phyloP scores from a whole-genome alignment of 805 yeast species.

The Cyberlindnera bimundalis region DNA sequence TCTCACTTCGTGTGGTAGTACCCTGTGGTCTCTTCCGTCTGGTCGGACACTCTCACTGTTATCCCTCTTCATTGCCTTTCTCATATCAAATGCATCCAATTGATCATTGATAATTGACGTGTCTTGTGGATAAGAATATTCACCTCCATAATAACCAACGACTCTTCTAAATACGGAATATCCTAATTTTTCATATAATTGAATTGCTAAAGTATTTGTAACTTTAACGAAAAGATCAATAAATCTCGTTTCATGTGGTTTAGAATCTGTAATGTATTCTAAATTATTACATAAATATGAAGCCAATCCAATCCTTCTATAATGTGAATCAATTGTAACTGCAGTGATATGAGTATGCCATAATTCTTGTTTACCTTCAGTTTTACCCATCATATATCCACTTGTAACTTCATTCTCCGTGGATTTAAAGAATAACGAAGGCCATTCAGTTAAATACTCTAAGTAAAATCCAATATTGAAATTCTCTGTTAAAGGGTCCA shows the following conservation, averaged over 20 bases:
- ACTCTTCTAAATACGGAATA: conserved; percentile 84
- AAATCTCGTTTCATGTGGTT: conserved; percentile 78
- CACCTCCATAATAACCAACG: conserved; percentile 76
- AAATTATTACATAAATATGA: conserved; percentile 70
- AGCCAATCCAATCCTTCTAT: conserved; percentile 84
- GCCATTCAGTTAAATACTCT: conserved; percentile 84
- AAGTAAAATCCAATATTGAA: conserved; percentile 81
- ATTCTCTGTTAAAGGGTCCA: conserved; percentile 90
- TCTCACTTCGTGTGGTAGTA: conserved; percentile 62
- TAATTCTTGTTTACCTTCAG: conserved; percentile 79
- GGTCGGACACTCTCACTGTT: conserved; percentile 46
- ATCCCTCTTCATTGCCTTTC: conserved; percentile 62
- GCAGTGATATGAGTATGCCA: conserved; percentile 99
- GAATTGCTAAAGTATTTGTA: conserved; percentile 74
- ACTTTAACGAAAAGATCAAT: conserved; percentile 91
- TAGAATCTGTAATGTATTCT: conserved; percentile 68
- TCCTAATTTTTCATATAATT: conserved; percentile 81
- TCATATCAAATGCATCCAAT: conserved; percentile 87
- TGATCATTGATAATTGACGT: conserved; percentile 48
- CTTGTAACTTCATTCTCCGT: conserved; percentile 38
- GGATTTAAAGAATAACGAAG: conserved; percentile 81
- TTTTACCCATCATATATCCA: conserved; percentile 93
- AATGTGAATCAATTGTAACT: conserved; percentile 80
- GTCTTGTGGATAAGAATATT: conserved; percentile 35
- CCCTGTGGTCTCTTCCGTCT: conserved; percentile 58